These are phyloP conservation scores for Stentor roeselii DNA, from an alignment of 73 alveolate species.

Conservation along the genomic window DNA sequence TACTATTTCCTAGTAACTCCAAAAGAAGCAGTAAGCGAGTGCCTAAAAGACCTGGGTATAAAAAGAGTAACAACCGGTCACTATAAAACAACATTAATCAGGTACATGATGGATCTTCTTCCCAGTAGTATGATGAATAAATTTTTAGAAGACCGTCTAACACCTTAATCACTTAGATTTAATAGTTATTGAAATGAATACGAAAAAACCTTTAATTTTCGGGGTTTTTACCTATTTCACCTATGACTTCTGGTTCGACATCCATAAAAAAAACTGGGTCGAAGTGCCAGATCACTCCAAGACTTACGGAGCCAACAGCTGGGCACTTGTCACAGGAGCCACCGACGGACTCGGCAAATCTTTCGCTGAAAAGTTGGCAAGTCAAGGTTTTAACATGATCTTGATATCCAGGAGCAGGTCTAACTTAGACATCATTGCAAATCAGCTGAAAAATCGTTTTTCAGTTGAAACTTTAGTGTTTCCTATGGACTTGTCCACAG, in stretches of 20 bases:
- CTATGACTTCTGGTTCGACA: too few species aligned
- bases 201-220: too few species aligned
- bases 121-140: too few species aligned
- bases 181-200: too few species aligned
- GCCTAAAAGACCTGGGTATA: background rate
- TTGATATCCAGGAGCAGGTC: background rate
- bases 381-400: background rate
- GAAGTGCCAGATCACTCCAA: background rate
- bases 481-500: background rate
- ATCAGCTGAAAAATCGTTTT: too few species aligned
- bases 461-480: too few species aligned
- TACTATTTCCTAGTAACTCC: background rate
- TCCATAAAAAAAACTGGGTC: too few species aligned
- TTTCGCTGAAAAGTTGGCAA: background rate
- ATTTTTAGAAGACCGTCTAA: too few species aligned
- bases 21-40: background rate
- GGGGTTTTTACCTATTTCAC: too few species aligned
- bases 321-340: conserved; percentile 1
- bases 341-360: conserved; percentile 11
- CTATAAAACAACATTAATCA: too few species aligned
- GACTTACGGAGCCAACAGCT: background rate
- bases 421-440: background rate
- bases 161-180: too few species aligned
- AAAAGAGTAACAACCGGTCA: background rate
- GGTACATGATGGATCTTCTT: too few species aligned